These are phyloP conservation scores for Plantago major DNA, from an alignment of 257 asterid species.

Conservation along the genomic window DNA sequence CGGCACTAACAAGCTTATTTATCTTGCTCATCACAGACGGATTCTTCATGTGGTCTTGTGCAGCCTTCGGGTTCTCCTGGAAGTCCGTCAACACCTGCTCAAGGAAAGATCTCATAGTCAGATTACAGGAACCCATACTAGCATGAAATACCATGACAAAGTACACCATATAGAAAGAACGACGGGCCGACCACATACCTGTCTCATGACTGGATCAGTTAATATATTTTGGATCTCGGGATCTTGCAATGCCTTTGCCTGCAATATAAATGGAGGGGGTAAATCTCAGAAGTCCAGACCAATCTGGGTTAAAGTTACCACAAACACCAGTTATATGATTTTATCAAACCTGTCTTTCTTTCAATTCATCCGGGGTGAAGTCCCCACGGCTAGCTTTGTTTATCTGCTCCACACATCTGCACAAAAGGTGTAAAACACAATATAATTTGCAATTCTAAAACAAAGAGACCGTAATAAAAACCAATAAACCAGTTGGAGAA, in stretches of 20 bases:
- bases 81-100: slow-evolving; percentile 60
- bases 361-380: slow-evolving; percentile 80
- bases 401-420: slow-evolving; percentile 81
- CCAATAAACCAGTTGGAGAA: not conserved
- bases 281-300: not conserved
- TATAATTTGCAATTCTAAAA: not conserved
- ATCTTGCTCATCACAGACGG: slow-evolving; percentile 86
- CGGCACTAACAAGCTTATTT: slow-evolving; percentile 80
- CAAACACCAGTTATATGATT: not conserved
- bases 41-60: slow-evolving; percentile 83
- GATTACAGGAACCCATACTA: not conserved
- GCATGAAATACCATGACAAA: not conserved
- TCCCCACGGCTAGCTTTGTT: slow-evolving; percentile 94
- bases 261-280: not conserved
- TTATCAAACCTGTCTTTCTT: slow-evolving; percentile 85
- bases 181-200: slow-evolving; percentile 35
- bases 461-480: not conserved
- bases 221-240: slow-evolving; percentile 92
- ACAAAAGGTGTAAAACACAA: not conserved
- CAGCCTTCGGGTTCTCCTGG: slow-evolving; percentile 82
- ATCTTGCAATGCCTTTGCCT: slow-evolving; percentile 96
- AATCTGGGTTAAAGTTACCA: not conserved
- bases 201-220: slow-evolving; percentile 95
- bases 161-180: not conserved
- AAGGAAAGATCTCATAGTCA: not conserved